These are phyloP conservation scores for Massarina eburnea DNA, from an alignment of 2,329 filamentous ascomycete genomes.

Conservation along the genomic window DNA sequence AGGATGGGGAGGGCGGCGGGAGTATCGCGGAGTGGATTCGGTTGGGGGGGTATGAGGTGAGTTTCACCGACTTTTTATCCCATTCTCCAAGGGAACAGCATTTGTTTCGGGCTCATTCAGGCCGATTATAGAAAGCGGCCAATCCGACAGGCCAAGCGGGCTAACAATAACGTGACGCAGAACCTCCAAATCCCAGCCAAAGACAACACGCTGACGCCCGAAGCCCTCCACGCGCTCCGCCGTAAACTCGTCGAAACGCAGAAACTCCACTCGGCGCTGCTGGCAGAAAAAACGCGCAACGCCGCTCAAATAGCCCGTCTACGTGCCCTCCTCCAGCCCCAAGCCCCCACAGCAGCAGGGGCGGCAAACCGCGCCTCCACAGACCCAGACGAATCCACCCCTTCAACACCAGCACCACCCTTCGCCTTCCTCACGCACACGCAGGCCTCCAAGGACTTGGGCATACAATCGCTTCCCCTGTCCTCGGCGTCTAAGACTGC, in stretches of 20 bases:
- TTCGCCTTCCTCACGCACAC: constrained; percentile 61
- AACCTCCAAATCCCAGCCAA: constrained; percentile 26
- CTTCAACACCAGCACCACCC: constrained; percentile 21
- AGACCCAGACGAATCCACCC: constrained; percentile 9
- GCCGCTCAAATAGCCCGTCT: constrained; percentile 69
- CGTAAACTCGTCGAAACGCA: constrained; percentile 76
- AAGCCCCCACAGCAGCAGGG: background rate
- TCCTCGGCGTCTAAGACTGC: constrained; percentile 13
- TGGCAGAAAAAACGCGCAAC: constrained; percentile 71
- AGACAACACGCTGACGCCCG: constrained; percentile 57
- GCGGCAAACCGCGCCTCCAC: constrained; percentile 21
- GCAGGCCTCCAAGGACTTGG: constrained; percentile 49
- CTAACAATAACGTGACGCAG: constrained; percentile 14
- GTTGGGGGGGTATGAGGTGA: constrained; percentile 80
- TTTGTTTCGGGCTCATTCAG: background rate
- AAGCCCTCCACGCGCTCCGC: constrained; percentile 71
- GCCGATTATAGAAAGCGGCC: background rate
- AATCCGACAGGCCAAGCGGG: background rate
- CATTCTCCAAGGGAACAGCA: no score
- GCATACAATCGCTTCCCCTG: constrained; percentile 40
- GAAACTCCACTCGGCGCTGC: constrained; percentile 69
- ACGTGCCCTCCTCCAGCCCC: constrained; percentile 53
- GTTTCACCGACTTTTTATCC: constrained; percentile 7
- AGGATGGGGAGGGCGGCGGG: no score
- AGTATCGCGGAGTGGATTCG: constrained; percentile 71